These are phyloP conservation scores for Chaetomiaceae sp. DNA, from an alignment of 2,329 filamentous ascomycete genomes.

Conservation along the genomic window DNA sequence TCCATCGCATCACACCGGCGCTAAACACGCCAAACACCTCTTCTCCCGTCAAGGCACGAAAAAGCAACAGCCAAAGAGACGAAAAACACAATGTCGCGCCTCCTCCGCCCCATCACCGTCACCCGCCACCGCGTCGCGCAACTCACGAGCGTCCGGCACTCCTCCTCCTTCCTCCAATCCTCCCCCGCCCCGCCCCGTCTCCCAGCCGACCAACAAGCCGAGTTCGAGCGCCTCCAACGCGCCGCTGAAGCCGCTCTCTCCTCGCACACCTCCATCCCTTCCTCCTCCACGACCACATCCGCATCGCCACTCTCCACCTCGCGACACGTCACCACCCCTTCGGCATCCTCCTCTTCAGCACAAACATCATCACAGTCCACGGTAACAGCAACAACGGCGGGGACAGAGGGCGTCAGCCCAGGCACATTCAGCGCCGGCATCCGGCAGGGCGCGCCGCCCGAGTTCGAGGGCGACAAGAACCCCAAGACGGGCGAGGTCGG, in stretches of 20 bases:
- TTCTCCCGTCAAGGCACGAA: not conserved
- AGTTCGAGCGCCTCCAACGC: constrained; percentile 82
- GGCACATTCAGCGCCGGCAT: constrained; percentile 53
- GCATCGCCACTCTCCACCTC: constrained; percentile 22
- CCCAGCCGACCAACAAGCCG: constrained; percentile 80
- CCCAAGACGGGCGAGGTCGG: constrained; percentile 93
- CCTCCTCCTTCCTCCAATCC: constrained; percentile 40
- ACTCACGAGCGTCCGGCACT: not conserved
- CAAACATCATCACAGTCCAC: constrained; percentile 14
- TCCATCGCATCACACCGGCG: no score
- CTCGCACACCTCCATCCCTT: constrained; percentile 31
- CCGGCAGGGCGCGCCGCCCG: constrained; percentile 72
- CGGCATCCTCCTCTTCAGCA: not conserved
- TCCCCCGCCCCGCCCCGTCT: constrained; percentile 78
- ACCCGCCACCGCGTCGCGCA: not conserved
- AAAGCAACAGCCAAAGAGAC: not conserved
- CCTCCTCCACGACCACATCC: constrained; percentile 5
- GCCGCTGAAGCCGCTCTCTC: constrained; percentile 46
- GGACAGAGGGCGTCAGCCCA: constrained; percentile 30
- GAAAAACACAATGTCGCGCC: constrained; percentile 25
- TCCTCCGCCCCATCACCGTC: constrained; percentile 21
- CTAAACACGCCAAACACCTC: no score
- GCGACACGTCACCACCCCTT: constrained; percentile 28
- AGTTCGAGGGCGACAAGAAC: constrained; percentile 90
- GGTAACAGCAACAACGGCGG: constrained; percentile 13